Evolutionary conservation across 2,329 filamentous ascomycete genomes (phyloP).

Genomic region (Teratosphaeria zuluensis): DNA sequence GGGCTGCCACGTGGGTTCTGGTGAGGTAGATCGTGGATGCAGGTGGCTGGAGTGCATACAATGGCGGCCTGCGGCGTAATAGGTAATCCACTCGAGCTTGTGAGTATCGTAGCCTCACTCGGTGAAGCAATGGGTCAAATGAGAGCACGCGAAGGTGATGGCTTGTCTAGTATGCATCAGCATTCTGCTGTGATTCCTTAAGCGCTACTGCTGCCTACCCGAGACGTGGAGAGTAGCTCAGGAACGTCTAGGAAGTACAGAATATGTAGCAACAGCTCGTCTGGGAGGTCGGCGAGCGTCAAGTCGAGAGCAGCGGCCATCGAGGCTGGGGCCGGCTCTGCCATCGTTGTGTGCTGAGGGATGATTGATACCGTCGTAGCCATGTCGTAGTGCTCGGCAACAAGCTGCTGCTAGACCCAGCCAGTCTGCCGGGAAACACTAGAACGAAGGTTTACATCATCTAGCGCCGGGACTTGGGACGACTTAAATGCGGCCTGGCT

Average conservation of each 20-base stretch:
- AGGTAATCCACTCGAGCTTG: slow-evolving; percentile 46
- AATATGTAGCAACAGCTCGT: slow-evolving; percentile 37
- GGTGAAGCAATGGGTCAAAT: slow-evolving; percentile 56
- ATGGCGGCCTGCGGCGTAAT: slow-evolving; percentile 48
- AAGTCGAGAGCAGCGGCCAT: neutral
- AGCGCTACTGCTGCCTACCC: slow-evolving; percentile 21
- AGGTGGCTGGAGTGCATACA: slow-evolving; percentile 53
- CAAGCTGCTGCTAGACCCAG: neutral
- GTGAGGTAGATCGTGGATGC: slow-evolving; percentile 57
- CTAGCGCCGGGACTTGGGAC: neutral
- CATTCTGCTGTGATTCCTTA: neutral
- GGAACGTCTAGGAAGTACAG: slow-evolving; percentile 37
- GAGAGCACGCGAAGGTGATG: slow-evolving; percentile 54
- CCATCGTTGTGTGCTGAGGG: neutral
- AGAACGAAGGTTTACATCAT: neutral
- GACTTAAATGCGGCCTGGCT: neutral
- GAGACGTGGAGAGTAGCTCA: slow-evolving; percentile 35
- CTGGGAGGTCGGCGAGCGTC: slow-evolving; percentile 20
- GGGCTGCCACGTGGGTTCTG: slow-evolving; percentile 54
- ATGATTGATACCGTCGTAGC: neutral
- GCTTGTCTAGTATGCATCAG: slow-evolving; percentile 41
- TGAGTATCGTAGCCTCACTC: slow-evolving; percentile 49
- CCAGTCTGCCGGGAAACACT: neutral
- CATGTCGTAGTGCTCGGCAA: neutral
- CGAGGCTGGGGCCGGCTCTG: neutral